Conservation (phyloP, 2,329 filamentous ascomycete species). For the Ceratocystis cubensis region DNA sequence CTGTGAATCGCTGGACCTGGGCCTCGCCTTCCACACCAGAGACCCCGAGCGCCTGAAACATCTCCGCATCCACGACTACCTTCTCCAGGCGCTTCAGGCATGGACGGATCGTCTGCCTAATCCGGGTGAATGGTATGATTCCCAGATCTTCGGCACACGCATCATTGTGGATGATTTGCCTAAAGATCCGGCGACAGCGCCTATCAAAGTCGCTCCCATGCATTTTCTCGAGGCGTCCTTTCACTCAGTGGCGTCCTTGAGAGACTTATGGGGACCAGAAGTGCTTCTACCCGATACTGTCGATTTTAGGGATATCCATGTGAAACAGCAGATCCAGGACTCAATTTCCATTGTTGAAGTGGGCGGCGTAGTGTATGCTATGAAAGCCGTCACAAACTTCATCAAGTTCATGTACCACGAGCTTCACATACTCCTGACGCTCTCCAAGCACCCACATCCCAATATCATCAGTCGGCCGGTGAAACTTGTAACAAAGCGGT, state of each 20-base stretch:
- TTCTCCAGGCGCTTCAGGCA: constrained; percentile 41
- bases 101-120: constrained; percentile 34
- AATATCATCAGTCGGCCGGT: constrained; percentile 41
- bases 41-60: constrained; percentile 36
- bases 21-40: constrained; percentile 43
- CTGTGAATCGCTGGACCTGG: constrained; percentile 37
- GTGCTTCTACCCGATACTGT: constrained; percentile 35
- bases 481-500: constrained; percentile 44
- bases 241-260: constrained; percentile 33
- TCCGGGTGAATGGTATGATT: constrained; percentile 30
- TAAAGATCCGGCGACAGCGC: constrained; percentile 35
- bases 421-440: constrained; percentile 41
- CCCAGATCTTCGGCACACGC: constrained; percentile 44
- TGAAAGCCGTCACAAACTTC: constrained; percentile 46
- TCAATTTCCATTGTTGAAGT: constrained; percentile 44
- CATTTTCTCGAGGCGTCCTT: constrained; percentile 43
- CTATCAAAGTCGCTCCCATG: constrained; percentile 37
- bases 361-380: constrained; percentile 34
- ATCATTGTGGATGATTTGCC: constrained; percentile 43
- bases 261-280: constrained; percentile 33
- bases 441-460: constrained; percentile 35
- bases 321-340: constrained; percentile 44
- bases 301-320: constrained; percentile 38
- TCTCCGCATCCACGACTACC: constrained; percentile 41
- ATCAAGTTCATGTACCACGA: constrained; percentile 52